Evolutionary conservation across 768 basidiomycete genomes (phyloP).

Genomic region (Scleroderma citrinum): DNA sequence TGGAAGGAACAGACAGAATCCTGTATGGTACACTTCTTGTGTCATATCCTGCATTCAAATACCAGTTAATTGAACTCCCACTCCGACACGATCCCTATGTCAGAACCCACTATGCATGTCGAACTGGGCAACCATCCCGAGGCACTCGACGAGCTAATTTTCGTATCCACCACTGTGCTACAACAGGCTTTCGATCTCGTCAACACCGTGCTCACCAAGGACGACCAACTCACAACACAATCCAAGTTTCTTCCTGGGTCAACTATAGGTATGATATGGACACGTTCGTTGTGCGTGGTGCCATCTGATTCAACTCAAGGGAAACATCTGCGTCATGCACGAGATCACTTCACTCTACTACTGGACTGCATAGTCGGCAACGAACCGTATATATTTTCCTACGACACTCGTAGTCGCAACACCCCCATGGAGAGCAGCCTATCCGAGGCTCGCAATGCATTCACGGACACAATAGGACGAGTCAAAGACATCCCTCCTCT

Average conservation of each 20-base stretch:
- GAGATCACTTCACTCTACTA: constrained; percentile 75
- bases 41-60: not conserved
- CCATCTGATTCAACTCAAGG: constrained; percentile 36
- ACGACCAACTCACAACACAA: constrained; percentile 61
- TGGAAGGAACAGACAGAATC: constrained; percentile 50
- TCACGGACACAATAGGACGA: constrained; percentile 49
- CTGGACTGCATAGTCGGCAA: constrained; percentile 45
- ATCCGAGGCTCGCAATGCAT: constrained; percentile 49
- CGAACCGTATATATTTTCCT: constrained; percentile 54
- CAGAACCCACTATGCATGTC: no score
- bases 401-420: constrained; percentile 71
- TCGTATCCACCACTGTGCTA: constrained; percentile 62
- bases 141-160: constrained; percentile 49
- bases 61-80: not conserved
- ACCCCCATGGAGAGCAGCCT: constrained; percentile 79
- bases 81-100: no score
- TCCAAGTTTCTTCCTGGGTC: constrained; percentile 83
- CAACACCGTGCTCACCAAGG: constrained; percentile 55
- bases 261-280: constrained; percentile 59
- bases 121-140: constrained; percentile 14
- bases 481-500: constrained; percentile 49
- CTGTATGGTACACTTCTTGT: constrained; percentile 5
- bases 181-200: constrained; percentile 70
- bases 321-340: constrained; percentile 81
- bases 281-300: not conserved